phyloP scores from a whole-genome alignment of 176 grass and related monocot genomes.

The Oryza australiensis region DNA sequence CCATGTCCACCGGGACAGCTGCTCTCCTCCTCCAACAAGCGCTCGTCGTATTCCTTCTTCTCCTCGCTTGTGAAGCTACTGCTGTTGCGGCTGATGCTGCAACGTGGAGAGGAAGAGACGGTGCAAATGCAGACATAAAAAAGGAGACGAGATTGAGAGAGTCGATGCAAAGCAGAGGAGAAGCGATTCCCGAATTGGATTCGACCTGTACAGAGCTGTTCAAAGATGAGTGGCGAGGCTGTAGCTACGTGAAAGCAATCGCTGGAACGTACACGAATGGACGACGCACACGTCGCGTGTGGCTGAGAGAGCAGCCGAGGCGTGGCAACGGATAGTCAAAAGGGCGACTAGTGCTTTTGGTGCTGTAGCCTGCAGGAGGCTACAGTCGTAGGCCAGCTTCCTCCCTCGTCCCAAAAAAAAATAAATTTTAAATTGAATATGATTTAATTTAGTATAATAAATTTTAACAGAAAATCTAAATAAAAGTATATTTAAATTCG shows the following conservation, averaged over 20 bases:
- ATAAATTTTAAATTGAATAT: too few species aligned
- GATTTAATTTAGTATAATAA: too few species aligned
- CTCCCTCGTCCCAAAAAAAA: too few species aligned
- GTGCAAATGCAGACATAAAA: conserved; percentile 6
- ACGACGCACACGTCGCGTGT: neutral
- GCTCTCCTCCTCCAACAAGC: neutral
- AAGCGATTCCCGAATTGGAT: conserved; percentile 24
- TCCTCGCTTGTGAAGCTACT: neutral
- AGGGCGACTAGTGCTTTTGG: neutral
- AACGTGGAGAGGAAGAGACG: neutral
- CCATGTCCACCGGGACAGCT: conserved; percentile 12
- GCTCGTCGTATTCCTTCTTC: neutral
- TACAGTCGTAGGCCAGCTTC: neutral
- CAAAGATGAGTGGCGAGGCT: neutral
- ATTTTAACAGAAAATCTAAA: too few species aligned
- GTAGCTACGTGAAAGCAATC: neutral
- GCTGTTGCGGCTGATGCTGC: neutral
- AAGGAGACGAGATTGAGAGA: neutral
- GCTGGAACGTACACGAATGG: neutral
- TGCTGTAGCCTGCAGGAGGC: neutral
- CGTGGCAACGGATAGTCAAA: neutral
- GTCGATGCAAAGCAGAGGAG: neutral
- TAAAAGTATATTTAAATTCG: too few species aligned
- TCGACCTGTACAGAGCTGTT: neutral
- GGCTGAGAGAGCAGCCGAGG: neutral